phyloP scores from a whole-genome alignment of 2,329 filamentous ascomycete genomes.

The Aspergillus proliferans region DNA sequence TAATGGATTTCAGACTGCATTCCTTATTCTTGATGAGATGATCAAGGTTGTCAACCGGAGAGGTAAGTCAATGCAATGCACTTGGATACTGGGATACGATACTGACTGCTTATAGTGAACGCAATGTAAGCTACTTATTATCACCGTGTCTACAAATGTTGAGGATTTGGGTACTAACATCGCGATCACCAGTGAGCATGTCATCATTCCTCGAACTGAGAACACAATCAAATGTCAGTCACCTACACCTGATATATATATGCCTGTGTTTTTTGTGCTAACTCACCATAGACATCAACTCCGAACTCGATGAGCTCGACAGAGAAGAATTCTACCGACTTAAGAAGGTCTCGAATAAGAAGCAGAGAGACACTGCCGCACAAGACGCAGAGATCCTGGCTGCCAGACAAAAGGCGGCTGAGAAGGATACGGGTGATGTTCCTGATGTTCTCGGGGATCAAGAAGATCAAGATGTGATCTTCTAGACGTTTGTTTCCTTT shows the following conservation, averaged over 20 bases:
- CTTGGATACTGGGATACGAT: background rate
- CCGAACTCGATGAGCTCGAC: slow-evolving; percentile 93
- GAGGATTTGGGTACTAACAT: slow-evolving; percentile 9
- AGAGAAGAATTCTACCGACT: slow-evolving; percentile 96
- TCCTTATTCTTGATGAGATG: slow-evolving; percentile 95
- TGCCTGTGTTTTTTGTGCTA: background rate
- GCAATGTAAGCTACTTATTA: slow-evolving; percentile 62
- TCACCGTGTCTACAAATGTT: background rate
- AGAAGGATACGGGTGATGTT: slow-evolving; percentile 31
- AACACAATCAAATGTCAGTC: slow-evolving; percentile 94
- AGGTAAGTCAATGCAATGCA: slow-evolving; percentile 49
- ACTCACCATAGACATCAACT: slow-evolving; percentile 71
- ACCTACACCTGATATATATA: background rate
- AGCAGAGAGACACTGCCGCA: slow-evolving; percentile 67
- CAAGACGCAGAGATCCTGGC: slow-evolving; percentile 70
- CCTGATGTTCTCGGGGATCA: slow-evolving; percentile 66
- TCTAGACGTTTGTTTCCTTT: slow-evolving; percentile 44
- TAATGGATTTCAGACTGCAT: slow-evolving; percentile 62
- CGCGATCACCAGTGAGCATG: slow-evolving; percentile 37
- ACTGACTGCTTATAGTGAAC: slow-evolving; percentile 59
- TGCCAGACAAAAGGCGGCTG: slow-evolving; percentile 22
- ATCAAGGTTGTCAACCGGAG: slow-evolving; percentile 98
- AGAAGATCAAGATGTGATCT: slow-evolving; percentile 82
- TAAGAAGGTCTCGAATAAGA: slow-evolving; percentile 89
- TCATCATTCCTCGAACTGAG: slow-evolving; percentile 95